These are phyloP conservation scores for Magnolia sinica DNA, from an alignment of 164 flowering plant genomes.

Conservation along the genomic window DNA sequence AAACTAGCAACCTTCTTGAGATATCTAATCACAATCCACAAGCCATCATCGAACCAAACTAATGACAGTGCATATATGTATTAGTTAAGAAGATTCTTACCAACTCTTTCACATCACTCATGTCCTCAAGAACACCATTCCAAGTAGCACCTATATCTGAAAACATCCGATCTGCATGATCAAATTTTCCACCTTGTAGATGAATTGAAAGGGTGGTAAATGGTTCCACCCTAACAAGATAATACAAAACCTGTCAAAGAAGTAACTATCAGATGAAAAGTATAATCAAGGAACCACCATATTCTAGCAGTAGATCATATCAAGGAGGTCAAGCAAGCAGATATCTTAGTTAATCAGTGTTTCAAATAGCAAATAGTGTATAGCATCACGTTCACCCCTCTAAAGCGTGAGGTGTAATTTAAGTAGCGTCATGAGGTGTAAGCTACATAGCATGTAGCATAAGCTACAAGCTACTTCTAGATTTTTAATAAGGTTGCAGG, in stretches of 20 bases:
- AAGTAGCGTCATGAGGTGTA: too few species aligned
- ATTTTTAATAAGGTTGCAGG: too few species aligned
- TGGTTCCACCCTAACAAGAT: constrained; percentile 88
- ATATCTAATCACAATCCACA: not conserved
- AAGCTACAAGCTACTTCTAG: too few species aligned
- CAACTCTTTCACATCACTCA: constrained; percentile 99
- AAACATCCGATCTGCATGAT: constrained; percentile 98
- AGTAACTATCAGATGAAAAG: constrained; percentile 13
- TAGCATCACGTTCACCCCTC: too few species aligned
- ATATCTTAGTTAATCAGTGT: too few species aligned
- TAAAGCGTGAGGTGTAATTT: too few species aligned
- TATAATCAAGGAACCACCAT: not conserved
- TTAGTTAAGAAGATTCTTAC: constrained; percentile 31
- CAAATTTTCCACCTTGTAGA: constrained; percentile 97
- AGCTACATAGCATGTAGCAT: too few species aligned
- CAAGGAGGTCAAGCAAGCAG: too few species aligned
- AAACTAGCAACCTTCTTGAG: not conserved
- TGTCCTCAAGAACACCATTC: constrained; percentile 95
- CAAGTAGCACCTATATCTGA: constrained; percentile 86
- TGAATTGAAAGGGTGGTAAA: constrained; percentile 93
- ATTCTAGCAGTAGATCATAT: too few species aligned
- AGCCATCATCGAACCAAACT: not conserved
- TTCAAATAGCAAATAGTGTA: too few species aligned
- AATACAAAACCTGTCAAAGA: constrained; percentile 72
- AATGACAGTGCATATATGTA: not conserved